Percentiles rank a stretch among this genome's conserved stretches.
Conservation (phyloP, 2,329 filamentous ascomycete species). For the Pyrenophora seminiperda region DNA sequence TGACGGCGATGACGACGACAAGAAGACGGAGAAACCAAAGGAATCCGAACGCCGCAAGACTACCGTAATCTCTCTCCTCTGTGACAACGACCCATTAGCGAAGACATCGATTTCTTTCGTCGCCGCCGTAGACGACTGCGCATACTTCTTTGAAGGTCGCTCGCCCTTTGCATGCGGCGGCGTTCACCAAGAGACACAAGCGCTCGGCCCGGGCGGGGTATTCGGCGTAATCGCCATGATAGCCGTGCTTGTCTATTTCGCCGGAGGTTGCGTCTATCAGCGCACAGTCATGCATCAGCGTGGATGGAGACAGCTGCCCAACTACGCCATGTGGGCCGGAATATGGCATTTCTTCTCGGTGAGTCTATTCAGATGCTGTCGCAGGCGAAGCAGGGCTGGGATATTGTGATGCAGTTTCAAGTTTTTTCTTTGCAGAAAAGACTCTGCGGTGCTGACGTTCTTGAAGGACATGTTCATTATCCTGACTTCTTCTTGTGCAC, state of each 20-base stretch:
- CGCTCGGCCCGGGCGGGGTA: conserved; percentile 71
- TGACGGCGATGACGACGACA: conserved; percentile 46
- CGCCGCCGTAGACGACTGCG: conserved; percentile 86
- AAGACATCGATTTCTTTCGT: conserved; percentile 81
- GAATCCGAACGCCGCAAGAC: conserved; percentile 71
- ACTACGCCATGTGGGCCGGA: conserved; percentile 90
- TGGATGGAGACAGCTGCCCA: conserved; percentile 93
- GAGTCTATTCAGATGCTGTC: conserved; percentile 33
- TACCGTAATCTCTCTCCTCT: conserved; percentile 89
- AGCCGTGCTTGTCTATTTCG: conserved; percentile 83
- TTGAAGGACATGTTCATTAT: conserved; percentile 67
- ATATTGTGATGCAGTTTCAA: conserved; percentile 2
- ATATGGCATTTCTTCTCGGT: conserved; percentile 85
- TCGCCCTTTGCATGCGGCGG: conserved; percentile 83
- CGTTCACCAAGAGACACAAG: conserved; percentile 62
- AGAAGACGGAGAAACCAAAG: conserved; percentile 50
- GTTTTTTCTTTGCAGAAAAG: background rate
- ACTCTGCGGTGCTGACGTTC: conserved; percentile 17
- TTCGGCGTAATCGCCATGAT: conserved; percentile 85
- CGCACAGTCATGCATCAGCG: conserved; percentile 91
- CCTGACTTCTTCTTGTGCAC: conserved; percentile 69
- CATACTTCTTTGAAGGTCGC: conserved; percentile 93
- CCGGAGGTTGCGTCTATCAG: conserved; percentile 94
- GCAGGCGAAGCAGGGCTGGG: conserved; percentile 2
- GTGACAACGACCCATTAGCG: conserved; percentile 78